Evolutionary conservation across 345 rosid species (phyloP).

Genomic region (Pistacia integerrima): DNA sequence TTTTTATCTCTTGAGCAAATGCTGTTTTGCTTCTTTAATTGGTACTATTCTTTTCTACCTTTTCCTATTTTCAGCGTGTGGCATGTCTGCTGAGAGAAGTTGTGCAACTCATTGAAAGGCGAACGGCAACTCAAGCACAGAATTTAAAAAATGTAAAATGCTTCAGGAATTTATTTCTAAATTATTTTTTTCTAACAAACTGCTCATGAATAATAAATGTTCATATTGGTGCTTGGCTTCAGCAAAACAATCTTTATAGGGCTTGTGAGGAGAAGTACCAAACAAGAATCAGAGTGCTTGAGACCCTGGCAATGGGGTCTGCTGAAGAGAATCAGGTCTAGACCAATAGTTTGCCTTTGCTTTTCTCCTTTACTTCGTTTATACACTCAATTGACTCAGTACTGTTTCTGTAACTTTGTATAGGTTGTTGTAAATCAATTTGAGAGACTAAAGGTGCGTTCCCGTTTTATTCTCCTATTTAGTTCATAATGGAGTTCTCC

Average conservation of each 20-base stretch:
- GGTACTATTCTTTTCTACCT: background rate
- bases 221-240: slow-evolving; percentile 32
- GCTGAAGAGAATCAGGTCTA: slow-evolving; percentile 78
- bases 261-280: slow-evolving; percentile 76
- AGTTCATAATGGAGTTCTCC: background rate
- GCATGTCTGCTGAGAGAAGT: slow-evolving; percentile 63
- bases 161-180: slow-evolving; percentile 11
- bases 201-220: slow-evolving; percentile 25
- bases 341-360: slow-evolving; percentile 14
- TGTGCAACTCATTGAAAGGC: slow-evolving; percentile 67
- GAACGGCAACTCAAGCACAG: slow-evolving; percentile 71
- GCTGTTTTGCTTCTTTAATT: slow-evolving; percentile 17
- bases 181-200: slow-evolving; percentile 15
- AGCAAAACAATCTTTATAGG: slow-evolving; percentile 75
- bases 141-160: slow-evolving; percentile 68
- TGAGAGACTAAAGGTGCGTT: slow-evolving; percentile 48
- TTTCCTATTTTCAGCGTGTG: slow-evolving; percentile 40
- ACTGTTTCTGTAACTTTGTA: slow-evolving; percentile 10
- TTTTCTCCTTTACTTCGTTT: slow-evolving; percentile 6
- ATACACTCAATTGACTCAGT: slow-evolving; percentile 16
- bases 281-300: slow-evolving; percentile 69
- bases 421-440: slow-evolving; percentile 51
- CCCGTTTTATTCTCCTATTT: background rate
- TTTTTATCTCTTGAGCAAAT: background rate
- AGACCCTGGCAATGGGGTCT: slow-evolving; percentile 74